Base-by-base conservation (phyloP, 2,329 filamentous ascomycete genomes). In the Didymellaceae sp. region DNA sequence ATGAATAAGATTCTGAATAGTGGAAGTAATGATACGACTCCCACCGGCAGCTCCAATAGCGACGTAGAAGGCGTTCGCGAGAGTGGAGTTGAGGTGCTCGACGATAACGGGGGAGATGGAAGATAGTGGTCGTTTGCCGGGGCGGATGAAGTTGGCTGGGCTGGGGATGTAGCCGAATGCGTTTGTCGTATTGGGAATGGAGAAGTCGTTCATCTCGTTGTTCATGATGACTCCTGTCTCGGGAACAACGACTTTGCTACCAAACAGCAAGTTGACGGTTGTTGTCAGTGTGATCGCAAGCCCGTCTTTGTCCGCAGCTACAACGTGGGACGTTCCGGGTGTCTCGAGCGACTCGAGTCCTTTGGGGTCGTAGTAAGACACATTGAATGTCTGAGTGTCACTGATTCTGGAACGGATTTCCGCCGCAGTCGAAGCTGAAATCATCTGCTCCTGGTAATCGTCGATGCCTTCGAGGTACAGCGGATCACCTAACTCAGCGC, bases 251-350 rank as follows among this genome's bases (percentile, higher is more conserved):
- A 96, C 72, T 16, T 85, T 80, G 21, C 86, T 87, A 35, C 93
- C 93, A 63, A 96, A 97, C 3, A 94, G 80, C 4, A 94, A 79
- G 72, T 97, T 97, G 48, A 97, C 79, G 0, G 93, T 97, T 1
- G 91, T 94, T 0, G 92, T 97, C 10, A 91, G 80, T 1, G 89
- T 88, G 26, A 95, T 82, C 2, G 91, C 86, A 71, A 96, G 79
- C 6, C 92, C 92, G 0, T 82, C 80, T 6, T 74, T 72, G 70
- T 97, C 93, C 0, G 87, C 85, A 0, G 89, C 79, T 0, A 89
- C 85, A 7, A 92, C 75, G 60, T 91, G 89, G 14, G 84, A 87
- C 0, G 89, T 93, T 1, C 89, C 89, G 39, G 87, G 86, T 58
- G 86, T 88, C 3, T 88, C 82, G 13, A 89, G 78, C 5, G 82